These are phyloP conservation scores for Hypericum perforatum DNA, from an alignment of 345 rosid genomes.

Conservation along the genomic window DNA sequence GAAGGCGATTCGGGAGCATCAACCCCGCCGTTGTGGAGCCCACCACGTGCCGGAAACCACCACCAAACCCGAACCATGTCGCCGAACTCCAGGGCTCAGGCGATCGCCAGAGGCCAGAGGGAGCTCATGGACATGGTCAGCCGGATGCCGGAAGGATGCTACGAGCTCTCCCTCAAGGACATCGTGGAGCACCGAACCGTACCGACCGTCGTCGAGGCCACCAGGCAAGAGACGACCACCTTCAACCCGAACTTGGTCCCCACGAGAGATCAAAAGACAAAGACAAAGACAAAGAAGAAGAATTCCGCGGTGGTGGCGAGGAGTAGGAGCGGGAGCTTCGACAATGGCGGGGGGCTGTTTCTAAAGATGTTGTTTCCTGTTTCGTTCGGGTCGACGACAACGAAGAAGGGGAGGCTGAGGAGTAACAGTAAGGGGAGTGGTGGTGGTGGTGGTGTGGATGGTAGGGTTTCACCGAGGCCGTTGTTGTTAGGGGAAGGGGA, in stretches of 20 bases:
- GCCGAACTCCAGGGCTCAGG: conserved; percentile 27
- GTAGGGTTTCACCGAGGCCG: neutral
- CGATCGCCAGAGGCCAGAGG: conserved; percentile 25
- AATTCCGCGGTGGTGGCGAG: neutral
- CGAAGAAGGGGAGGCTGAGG: neutral
- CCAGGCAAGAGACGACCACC: neutral
- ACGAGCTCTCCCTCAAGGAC: conserved; percentile 5
- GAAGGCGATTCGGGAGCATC: too few relatives aligned
- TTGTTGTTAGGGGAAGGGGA: too few relatives aligned
- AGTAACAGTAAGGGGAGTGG: neutral
- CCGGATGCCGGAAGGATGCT: conserved; percentile 3
- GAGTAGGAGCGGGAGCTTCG: neutral
- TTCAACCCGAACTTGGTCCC: too few relatives aligned
- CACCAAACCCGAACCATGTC: too few relatives aligned
- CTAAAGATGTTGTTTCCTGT: neutral
- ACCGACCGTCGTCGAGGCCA: neutral
- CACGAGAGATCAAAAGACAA: too few relatives aligned
- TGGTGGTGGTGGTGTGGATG: neutral
- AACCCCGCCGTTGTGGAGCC: too few relatives aligned
- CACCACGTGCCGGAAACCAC: too few relatives aligned
- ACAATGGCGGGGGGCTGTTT: neutral
- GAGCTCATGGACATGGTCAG: conserved; percentile 3
- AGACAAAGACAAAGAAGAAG: neutral
- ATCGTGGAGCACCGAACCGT: neutral
- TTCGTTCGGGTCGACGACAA: neutral